These are phyloP conservation scores for Jaltomata sinuosa DNA, from an alignment of 257 asterid genomes.

Conservation along the genomic window DNA sequence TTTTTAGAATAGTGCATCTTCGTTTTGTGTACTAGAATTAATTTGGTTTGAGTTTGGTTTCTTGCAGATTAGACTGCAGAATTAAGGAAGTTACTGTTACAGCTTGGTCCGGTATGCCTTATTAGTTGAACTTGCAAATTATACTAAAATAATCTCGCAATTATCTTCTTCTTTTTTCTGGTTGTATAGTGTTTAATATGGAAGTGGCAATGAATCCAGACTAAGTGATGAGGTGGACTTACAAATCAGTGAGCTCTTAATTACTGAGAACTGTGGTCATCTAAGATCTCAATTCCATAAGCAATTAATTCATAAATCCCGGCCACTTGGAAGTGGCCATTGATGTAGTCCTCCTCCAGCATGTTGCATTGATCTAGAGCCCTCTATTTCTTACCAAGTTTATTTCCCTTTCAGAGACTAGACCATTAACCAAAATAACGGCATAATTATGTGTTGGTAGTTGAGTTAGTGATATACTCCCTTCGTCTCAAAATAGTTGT, in stretches of 20 bases:
- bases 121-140: not conserved
- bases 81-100: conserved; percentile 64
- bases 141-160: not conserved
- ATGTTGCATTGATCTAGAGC: conserved; percentile 21
- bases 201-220: too few species aligned
- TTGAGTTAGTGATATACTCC: not conserved
- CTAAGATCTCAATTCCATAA: conserved; percentile 34
- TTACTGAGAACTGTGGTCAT: conserved; percentile 28
- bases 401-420: not conserved
- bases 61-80: conserved; percentile 73
- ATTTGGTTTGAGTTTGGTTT: conserved; percentile 1
- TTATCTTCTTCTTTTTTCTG: not conserved
- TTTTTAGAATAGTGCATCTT: not conserved
- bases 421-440: not conserved
- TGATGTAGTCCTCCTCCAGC: conserved; percentile 17
- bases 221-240: too few species aligned
- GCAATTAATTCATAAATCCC: conserved; percentile 33
- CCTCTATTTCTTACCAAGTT: conserved; percentile 69
- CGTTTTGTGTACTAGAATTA: not conserved
- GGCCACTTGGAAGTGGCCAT: conserved; percentile 25
- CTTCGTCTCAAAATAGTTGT: not conserved
- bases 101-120: conserved; percentile 76
- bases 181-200: too few species aligned
- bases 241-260: not conserved
- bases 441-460: not conserved